Evolutionary conservation across 805 yeast genomes (phyloP).

Genomic region (Ogataea polymorpha): DNA sequence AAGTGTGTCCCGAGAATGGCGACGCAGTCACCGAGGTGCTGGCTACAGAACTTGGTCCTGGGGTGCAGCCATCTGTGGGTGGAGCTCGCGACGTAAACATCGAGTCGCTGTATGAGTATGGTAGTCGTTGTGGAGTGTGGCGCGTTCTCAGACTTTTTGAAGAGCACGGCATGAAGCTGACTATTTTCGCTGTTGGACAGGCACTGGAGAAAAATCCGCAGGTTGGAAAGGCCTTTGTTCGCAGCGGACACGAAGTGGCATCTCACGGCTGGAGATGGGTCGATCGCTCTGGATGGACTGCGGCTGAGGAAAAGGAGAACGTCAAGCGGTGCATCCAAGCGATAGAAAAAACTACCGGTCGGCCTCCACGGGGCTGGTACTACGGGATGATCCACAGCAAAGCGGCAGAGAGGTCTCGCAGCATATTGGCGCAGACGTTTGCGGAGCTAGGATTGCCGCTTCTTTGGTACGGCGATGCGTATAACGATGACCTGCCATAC

Average conservation of each 20-base stretch:
- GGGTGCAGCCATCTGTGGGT: constrained; percentile 12
- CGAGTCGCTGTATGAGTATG: constrained; percentile 20
- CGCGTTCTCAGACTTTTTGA: constrained; percentile 30
- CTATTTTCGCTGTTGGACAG: constrained; percentile 38
- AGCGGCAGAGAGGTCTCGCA: constrained; percentile 27
- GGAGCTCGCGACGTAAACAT: constrained; percentile 14
- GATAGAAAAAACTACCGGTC: constrained; percentile 31
- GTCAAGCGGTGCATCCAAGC: constrained; percentile 30
- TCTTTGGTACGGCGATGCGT: constrained; percentile 35
- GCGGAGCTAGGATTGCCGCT: constrained; percentile 31
- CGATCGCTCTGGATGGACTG: constrained; percentile 28
- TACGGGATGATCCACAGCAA: constrained; percentile 31
- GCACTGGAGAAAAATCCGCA: constrained; percentile 34
- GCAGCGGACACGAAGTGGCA: constrained; percentile 38
- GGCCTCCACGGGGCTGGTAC: constrained; percentile 37
- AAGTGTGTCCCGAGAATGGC: constrained; percentile 17
- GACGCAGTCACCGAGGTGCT: constrained; percentile 15
- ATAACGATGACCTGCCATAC: constrained; percentile 37
- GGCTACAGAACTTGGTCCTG: constrained; percentile 20
- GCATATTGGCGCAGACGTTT: constrained; percentile 15
- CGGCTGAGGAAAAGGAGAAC: constrained; percentile 34
- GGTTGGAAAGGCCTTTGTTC: constrained; percentile 33
- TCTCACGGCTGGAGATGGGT: constrained; percentile 40
- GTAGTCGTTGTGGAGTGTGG: constrained; percentile 22
- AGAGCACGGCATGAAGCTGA: constrained; percentile 31